Evolutionary conservation across 768 basidiomycete species (phyloP), one percentile per base, ranked within the genome.

Genomic region (Ramaria sp.): DNA sequence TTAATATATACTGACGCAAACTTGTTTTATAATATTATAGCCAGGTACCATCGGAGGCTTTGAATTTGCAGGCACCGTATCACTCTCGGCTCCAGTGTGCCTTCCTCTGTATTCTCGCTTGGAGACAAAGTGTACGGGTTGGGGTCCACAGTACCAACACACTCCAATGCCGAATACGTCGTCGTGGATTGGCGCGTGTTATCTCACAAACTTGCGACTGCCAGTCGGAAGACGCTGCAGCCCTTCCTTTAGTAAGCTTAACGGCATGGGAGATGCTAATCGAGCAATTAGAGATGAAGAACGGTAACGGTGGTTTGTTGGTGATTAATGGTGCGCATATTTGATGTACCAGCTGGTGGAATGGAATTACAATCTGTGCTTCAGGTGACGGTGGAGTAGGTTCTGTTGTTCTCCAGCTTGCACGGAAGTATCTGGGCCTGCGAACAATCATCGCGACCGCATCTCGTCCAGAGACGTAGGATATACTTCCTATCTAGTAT

Each of bases 231-330:
- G 56, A 57, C 3, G 56, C 52, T 8, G 52, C 56, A 9, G 56
- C 51, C 7, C n/a, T 57, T 13, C 56, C 52, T 10, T 50, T 57
- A 16, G 56, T 57, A 15, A 43, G 52, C 3, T 24, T 52, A 10
- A 57, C 56, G 9, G 56, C 56, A 24, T 57, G 56, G 56, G 56
- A 57, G 56, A 57, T 57, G 56, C 43, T 57, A 3, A 50, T 38
- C 15, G 56, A 52, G 30, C 37, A 53, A 39, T 48, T 57, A 18
- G 34, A 37, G 20, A 24, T 44, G 3, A 52, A 48, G 32, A 43
- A 47, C 16, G 30, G 44, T 24, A 18, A 38, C n/a, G 52, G 47
- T 24, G 25, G 6, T 10, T 25, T 39, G 34, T 22, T 57, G 13
- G 45, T 53, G 10, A 39, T 48, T 10, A 53, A 48, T 36, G 43